Evolutionary conservation across 768 basidiomycete genomes (phyloP), one percentile per base, ranked within the genome.

Genomic region (Lentinula sp.): DNA sequence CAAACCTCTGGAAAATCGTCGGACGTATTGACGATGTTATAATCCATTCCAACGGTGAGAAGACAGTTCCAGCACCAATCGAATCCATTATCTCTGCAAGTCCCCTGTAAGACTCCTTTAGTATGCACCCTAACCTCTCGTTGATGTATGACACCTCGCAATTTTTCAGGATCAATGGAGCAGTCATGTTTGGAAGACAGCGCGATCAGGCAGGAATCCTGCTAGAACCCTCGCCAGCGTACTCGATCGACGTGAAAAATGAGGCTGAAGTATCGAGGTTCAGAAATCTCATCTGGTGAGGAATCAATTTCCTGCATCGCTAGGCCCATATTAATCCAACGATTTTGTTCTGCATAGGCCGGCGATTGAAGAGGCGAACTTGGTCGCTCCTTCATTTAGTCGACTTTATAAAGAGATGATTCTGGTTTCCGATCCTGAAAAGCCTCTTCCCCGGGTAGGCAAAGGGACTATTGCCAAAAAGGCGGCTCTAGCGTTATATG

Each of bases 371-470:
- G 73, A 77, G 28, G 79, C 78, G 4, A 81, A 81, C 64, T 67
- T 59, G 23, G 65, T 65, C 3, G 72, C 74, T 0, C 79, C 80
- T 0, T 57, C 71, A 0, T 79, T 75, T 48, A 79, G 78, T 60
- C 70, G 76, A 28, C 72, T 81, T 13, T 81, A 78, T 68, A 79
- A 79, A 63, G 78, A 84, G 65, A 80, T 84, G 80, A 78, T 84
- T 40, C 50, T 83, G 28, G 66, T 82, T 16, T 70, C 78, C 0
- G 67, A 70, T 4, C 65, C 66, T 1, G 70, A 69, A 0, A 79
- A 79, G 59, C 80, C 77, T 1, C 69, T 83, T 43, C 68, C 75
- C 16, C 75, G 76, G 15, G 70, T 80, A 1, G 75, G 70, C 0
- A 84, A 84, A 63, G 78, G 79, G 2, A 79, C 81, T 0, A 73